Evolutionary conservation across 2,329 filamentous ascomycete genomes (phyloP).

Genomic region (Grosmannia serpens): DNA sequence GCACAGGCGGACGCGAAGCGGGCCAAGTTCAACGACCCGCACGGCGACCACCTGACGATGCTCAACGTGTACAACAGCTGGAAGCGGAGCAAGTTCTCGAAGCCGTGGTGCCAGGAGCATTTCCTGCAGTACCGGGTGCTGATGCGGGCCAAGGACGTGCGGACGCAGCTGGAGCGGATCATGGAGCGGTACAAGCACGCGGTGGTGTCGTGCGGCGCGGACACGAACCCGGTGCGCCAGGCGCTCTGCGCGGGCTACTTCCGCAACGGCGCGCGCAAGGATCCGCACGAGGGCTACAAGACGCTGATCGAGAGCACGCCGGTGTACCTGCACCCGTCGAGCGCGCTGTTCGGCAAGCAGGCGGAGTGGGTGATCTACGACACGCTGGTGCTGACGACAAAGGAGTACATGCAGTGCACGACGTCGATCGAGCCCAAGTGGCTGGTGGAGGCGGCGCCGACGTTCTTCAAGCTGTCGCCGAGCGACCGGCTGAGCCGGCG

Average conservation of each 20-base stretch:
- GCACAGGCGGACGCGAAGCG: slow-evolving; percentile 95
- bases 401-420: slow-evolving; percentile 96
- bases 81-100: slow-evolving; percentile 73
- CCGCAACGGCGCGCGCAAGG: slow-evolving; percentile 87
- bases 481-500: slow-evolving; percentile 80
- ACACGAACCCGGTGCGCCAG: slow-evolving; percentile 78
- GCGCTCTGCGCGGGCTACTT: slow-evolving; percentile 92
- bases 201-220: slow-evolving; percentile 72
- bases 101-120: slow-evolving; percentile 94
- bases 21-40: slow-evolving; percentile 89
- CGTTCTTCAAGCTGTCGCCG: slow-evolving; percentile 94
- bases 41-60: slow-evolving; percentile 87
- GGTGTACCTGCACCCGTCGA: slow-evolving; percentile 87
- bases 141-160: slow-evolving; percentile 79
- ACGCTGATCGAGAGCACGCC: slow-evolving; percentile 91
- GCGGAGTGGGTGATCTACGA: slow-evolving; percentile 96
- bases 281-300: slow-evolving; percentile 94
- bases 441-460: slow-evolving; percentile 93
- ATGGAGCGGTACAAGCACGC: slow-evolving; percentile 84
- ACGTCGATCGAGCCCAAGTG: slow-evolving; percentile 89
- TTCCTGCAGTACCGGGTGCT: slow-evolving; percentile 91
- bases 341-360: slow-evolving; percentile 87
- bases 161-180: slow-evolving; percentile 84
- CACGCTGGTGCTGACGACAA: slow-evolving; percentile 79
- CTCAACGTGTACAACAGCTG: slow-evolving; percentile 97